phyloP scores from a whole-genome alignment of 768 basidiomycete species.

The Hypholoma sublateritium region DNA sequence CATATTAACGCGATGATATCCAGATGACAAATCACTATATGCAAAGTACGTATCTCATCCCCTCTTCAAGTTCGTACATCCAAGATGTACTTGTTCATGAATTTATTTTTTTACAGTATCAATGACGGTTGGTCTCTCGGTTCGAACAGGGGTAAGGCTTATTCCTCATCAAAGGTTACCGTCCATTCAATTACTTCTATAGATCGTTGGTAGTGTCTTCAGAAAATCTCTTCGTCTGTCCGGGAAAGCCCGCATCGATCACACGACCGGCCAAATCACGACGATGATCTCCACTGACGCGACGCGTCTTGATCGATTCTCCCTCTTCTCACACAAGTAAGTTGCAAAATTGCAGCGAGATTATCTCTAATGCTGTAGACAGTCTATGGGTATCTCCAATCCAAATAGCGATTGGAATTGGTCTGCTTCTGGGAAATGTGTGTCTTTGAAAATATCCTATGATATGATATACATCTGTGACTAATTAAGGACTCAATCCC shows the following conservation, averaged over 20 bases:
- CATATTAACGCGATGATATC: neutral
- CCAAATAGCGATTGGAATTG: conserved; percentile 61
- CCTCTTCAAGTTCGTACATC: no score
- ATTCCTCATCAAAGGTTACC: neutral
- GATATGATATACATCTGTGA: neutral
- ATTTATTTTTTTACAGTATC: conserved; percentile 27
- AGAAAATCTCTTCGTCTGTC: conserved; percentile 71
- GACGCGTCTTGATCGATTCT: conserved; percentile 51
- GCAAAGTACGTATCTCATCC: conserved; percentile 28
- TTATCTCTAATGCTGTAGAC: neutral
- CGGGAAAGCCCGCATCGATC: conserved; percentile 52
- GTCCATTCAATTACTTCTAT: neutral
- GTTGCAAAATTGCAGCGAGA: conserved; percentile 5
- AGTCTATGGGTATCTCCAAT: conserved; percentile 64
- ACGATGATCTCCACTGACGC: conserved; percentile 72
- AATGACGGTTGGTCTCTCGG: conserved; percentile 44
- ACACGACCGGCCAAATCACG: conserved; percentile 65
- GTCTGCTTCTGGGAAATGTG: conserved; percentile 60
- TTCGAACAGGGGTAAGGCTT: conserved; percentile 44
- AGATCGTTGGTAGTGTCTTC: conserved; percentile 51
- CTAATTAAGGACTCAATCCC: neutral
- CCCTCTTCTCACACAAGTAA: conserved; percentile 42
- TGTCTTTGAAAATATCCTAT: conserved; percentile 13
- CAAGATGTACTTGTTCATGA: neutral
- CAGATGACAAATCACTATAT: conserved; percentile 48